These are phyloP conservation scores for Phaeoacremonium minimum DNA, from an alignment of 2,329 filamentous ascomycete species.

Conservation along the genomic window DNA sequence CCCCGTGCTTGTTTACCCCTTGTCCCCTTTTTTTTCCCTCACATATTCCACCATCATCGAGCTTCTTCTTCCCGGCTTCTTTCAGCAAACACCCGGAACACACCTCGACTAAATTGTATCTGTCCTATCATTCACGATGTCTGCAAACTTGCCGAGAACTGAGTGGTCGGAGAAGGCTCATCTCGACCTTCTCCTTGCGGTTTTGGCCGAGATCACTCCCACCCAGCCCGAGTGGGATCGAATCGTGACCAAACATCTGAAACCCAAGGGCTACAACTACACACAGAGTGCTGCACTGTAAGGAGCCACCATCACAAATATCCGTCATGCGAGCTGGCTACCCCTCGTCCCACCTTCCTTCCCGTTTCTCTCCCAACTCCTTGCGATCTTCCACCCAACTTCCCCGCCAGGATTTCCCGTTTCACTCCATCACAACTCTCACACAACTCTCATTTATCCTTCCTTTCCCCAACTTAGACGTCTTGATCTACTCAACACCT, in stretches of 20 bases:
- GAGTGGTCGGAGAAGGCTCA: slow-evolving; percentile 10
- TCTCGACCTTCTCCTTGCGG: slow-evolving; percentile 26
- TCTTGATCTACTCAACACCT: too few species aligned
- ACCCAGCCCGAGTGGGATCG: slow-evolving; percentile 14
- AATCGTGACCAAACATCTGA: slow-evolving; percentile 12
- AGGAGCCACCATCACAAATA: too few species aligned
- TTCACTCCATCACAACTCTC: neutral
- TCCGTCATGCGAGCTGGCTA: too few species aligned
- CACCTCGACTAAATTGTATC: slow-evolving; percentile 8
- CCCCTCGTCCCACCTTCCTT: slow-evolving; percentile 5
- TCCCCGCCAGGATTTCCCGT: neutral
- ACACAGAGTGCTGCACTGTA: slow-evolving; percentile 36
- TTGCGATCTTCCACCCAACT: neutral
- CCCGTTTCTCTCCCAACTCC: slow-evolving; percentile 1
- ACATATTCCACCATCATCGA: too few species aligned
- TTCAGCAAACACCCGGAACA: too few species aligned
- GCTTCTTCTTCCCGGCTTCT: too few species aligned
- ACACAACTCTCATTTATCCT: neutral
- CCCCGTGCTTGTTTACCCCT: too few species aligned
- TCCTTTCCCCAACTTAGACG: too few species aligned
- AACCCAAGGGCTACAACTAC: slow-evolving; percentile 31
- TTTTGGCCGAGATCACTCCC: slow-evolving; percentile 21
- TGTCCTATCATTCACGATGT: slow-evolving; percentile 15
- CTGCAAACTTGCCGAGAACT: slow-evolving; percentile 3
- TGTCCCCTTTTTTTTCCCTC: too few species aligned